phyloP scores from a whole-genome alignment of 2,329 filamentous ascomycete genomes.

The Fusarium coicis region DNA sequence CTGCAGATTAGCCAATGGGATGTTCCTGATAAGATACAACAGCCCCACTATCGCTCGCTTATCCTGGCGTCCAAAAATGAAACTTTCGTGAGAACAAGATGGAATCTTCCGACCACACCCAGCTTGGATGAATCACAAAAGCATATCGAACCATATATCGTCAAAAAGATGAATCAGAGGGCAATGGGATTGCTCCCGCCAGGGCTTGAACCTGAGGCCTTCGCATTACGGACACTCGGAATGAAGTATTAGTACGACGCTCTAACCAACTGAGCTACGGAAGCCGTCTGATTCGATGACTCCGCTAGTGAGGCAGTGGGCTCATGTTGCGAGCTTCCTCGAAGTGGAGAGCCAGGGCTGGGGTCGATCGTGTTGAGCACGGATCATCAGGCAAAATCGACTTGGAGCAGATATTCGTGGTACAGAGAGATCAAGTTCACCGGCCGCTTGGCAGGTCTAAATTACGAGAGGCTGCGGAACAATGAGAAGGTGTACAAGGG shows the following conservation, averaged over 20 bases:
- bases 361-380: rapidly evolving
- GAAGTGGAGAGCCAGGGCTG: neutral
- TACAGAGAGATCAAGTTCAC: neutral
- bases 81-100: neutral
- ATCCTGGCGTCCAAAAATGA: neutral
- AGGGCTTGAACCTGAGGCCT: too few species aligned
- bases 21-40: too few species aligned
- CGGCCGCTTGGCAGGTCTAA: too few species aligned
- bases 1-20: neutral
- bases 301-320: rapidly evolving
- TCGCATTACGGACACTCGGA: neutral
- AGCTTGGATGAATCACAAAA: too few species aligned
- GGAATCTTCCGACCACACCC: rapidly evolving
- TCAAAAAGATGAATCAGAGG: neutral
- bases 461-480: neutral
- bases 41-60: neutral
- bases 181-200: neutral
- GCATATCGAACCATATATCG: too few species aligned
- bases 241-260: neutral
- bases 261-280: neutral
- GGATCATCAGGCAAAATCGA: neutral
- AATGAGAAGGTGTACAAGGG: neutral
- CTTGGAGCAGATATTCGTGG: neutral
- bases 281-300: neutral
- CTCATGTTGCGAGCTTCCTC: rapidly evolving